A percentile compares a stretch with the other conserved stretches of the same genome.
Conservation (phyloP, 2,329 filamentous ascomycete species). For the Thielaviopsis cerberus region DNA sequence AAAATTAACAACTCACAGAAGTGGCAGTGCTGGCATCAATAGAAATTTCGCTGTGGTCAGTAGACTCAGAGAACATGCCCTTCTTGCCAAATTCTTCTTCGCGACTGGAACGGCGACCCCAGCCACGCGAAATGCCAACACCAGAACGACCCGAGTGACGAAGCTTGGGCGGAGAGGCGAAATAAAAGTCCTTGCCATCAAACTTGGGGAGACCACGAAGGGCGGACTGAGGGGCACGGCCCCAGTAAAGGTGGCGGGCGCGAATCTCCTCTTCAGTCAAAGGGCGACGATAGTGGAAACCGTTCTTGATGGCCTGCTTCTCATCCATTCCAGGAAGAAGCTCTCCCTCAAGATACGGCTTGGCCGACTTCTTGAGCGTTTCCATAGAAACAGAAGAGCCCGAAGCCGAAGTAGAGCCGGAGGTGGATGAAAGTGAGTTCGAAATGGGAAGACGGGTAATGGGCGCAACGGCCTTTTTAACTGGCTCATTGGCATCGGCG, state of each 20-base stretch:
- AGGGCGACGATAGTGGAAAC: constrained; percentile 37
- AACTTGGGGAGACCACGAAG: constrained; percentile 41
- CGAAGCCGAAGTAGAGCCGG: not conserved
- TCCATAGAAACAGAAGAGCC: constrained; percentile 2
- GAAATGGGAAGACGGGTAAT: not conserved
- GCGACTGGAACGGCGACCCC: constrained; percentile 5
- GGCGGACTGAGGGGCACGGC: constrained; percentile 31
- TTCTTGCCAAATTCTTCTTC: constrained; percentile 6
- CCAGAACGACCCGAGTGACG: constrained; percentile 8
- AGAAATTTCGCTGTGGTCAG: constrained; percentile 7
- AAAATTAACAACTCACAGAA: constrained; percentile 1
- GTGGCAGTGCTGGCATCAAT: constrained; percentile 6
- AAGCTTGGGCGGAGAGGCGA: constrained; percentile 32
- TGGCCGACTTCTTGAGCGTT: constrained; percentile 7
- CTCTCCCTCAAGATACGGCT: constrained; percentile 37
- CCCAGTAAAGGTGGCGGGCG: constrained; percentile 43
- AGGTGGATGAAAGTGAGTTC: not conserved
- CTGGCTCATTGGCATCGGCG: constrained; percentile 2
- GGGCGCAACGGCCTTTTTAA: not conserved
- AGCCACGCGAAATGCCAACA: not conserved
- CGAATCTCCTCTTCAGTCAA: constrained; percentile 39
- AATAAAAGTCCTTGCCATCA: constrained; percentile 47
- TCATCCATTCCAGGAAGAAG: constrained; percentile 27
- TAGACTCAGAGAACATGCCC: constrained; percentile 3
- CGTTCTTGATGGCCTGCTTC: constrained; percentile 24